Evolutionary conservation across 306 rosid species (phyloP).

Genomic region (Ammopiptanthus mongolicus): DNA sequence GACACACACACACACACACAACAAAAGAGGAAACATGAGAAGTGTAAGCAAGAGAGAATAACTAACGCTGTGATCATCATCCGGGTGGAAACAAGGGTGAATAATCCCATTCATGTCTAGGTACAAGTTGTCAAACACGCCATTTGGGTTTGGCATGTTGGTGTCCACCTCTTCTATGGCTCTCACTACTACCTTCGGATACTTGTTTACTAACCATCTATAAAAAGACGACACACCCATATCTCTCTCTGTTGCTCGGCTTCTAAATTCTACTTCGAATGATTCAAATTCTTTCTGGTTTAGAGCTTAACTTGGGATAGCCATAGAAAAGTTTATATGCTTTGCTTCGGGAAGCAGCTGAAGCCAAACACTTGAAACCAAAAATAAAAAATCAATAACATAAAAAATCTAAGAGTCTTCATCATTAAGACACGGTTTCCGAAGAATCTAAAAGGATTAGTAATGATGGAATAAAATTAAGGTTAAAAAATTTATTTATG

Average conservation of each 20-base stretch:
- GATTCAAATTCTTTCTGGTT: neutral
- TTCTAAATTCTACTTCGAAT: neutral
- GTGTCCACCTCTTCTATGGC: constrained; percentile 22
- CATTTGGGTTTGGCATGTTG: constrained; percentile 23
- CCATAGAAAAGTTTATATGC: neutral
- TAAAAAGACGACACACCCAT: constrained; percentile 66
- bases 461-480: no score
- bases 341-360: neutral
- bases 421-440: neutral
- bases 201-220: constrained; percentile 43
- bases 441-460: no score
- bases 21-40: neutral
- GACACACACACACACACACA: neutral
- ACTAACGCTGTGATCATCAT: constrained; percentile 12
- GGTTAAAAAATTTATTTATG: no score
- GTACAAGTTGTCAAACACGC: constrained; percentile 43
- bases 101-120: constrained; percentile 57
- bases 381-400: neutral
- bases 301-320: neutral
- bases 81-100: constrained; percentile 57
- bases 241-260: neutral
- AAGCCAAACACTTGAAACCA: neutral
- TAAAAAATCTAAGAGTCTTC: neutral
- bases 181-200: constrained; percentile 4
- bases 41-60: neutral